Conservation (phyloP, 371 early-diverging fungal species). For the Mortierella sp. region DNA sequence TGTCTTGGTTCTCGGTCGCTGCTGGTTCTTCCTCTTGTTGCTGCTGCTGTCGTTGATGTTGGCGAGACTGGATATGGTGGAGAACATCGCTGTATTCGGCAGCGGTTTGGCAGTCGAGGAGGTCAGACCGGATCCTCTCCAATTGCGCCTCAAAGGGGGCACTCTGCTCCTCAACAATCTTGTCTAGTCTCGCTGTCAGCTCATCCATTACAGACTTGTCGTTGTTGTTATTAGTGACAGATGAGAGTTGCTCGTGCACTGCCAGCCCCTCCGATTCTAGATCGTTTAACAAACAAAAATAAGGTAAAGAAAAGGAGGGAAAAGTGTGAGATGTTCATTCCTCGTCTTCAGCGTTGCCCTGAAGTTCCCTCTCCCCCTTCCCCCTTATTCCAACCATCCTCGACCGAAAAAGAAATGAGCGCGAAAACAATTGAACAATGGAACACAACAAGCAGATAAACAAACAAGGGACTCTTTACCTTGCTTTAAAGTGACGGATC, state of each 20-base stretch:
- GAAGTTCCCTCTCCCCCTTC: neutral
- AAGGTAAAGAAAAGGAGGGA: neutral
- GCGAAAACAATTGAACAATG: neutral
- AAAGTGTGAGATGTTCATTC: neutral
- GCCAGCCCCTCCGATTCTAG: neutral
- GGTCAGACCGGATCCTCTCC: neutral
- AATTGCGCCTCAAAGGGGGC: neutral
- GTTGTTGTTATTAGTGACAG: neutral
- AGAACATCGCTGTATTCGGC: neutral
- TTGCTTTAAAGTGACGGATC: neutral
- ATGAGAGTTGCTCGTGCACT: neutral
- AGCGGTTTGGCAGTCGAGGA: neutral
- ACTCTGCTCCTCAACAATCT: neutral
- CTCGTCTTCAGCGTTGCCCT: neutral
- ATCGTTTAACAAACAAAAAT: neutral
- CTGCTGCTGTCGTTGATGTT: neutral
- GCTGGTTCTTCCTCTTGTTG: neutral
- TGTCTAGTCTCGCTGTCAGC: constrained; percentile 11
- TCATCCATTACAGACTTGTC: neutral
- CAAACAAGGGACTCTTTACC: neutral
- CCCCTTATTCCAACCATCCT: neutral
- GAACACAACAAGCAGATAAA: neutral
- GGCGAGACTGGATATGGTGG: neutral
- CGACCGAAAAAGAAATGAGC: neutral
- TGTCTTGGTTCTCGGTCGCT: neutral